Evolutionary conservation across 108 stramenopile genomes (phyloP), one percentile per base, ranked within the genome.

Genomic region (Fistulifera pelliculosa): DNA sequence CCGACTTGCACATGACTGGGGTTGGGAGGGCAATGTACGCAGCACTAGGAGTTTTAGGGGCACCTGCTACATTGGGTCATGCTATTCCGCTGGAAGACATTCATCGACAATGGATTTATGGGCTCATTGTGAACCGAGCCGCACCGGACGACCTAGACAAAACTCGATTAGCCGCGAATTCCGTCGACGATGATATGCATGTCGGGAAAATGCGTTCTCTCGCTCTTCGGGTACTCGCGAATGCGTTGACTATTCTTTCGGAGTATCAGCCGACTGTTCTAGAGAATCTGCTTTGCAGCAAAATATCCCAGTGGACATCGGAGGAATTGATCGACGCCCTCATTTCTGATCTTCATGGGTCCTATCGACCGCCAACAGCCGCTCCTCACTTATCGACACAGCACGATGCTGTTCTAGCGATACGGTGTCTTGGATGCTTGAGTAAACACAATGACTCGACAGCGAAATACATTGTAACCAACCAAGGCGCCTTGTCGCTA

Each of bases 401-500:
- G 6, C 76, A 77, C 47, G 76, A 77, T 48, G 62, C 76, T 0
- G 63, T 68, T 15, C 42, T 77, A 17, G 76, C 71, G 7, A 55
- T 68, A 18, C 56, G 61, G 10, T 72, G 68, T 59, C 31, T 77
- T 14, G 41, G 68, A 11, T 22, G 66, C 2, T 41, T 77, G 38
- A 64, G 58, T 18, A 52, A 61, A 19, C 23, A 59, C 39, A 27
- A 14, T 16, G 38, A 43, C 16, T 17, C 16, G 7, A 28, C 54
- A 7, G 24, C 27, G 10, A 38, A n/a, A 25, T 25, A 21, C 15
- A 54, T 54, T 39, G 31, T 43, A 42, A 44, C 58, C 5, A 64
- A 71, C 1, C 49, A 22, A 18, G 43, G 31, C 8, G 31, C 62
- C 22, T 43, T 73, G 61, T 61, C 58, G 41, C 52, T 50, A 23